Conservation (phyloP, 345 rosid genomes). For the Camelina laxa region DNA sequence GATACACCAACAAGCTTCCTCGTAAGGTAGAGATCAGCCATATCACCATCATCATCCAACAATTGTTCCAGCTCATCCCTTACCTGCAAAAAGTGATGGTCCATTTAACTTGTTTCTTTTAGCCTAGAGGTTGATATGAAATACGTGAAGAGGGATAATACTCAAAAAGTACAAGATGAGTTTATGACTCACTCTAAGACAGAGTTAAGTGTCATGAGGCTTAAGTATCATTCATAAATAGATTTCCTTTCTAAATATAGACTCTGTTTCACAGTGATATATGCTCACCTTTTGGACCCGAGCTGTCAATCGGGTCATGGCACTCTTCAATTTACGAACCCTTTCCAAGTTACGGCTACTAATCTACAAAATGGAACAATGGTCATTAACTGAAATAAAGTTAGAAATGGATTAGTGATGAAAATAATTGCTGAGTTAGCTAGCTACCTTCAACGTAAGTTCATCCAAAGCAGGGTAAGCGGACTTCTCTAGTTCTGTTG, state of each 20-base stretch:
- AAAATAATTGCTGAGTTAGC: background rate
- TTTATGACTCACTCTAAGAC: background rate
- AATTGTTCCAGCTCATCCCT: conserved; percentile 93
- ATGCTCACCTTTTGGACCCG: conserved; percentile 79
- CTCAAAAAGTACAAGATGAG: background rate
- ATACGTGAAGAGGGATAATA: background rate
- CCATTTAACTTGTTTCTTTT: background rate
- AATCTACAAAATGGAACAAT: conserved; percentile 51
- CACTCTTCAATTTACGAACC: conserved; percentile 91
- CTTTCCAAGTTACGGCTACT: conserved; percentile 93
- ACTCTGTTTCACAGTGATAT: background rate
- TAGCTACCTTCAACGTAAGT: conserved; percentile 88
- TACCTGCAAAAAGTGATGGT: conserved; percentile 50
- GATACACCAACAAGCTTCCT: conserved; percentile 73
- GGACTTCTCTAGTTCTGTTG: conserved; percentile 78
- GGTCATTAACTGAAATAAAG: background rate
- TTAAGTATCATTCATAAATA: background rate
- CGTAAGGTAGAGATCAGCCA: conserved; percentile 91
- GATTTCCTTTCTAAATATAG: background rate
- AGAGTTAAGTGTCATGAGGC: background rate
- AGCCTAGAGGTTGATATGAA: background rate
- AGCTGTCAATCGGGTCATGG: conserved; percentile 85
- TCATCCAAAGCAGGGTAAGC: conserved; percentile 95
- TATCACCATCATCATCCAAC: conserved; percentile 91
- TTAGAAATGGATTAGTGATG: conserved; percentile 7